These are phyloP conservation scores for Talaromyces liani DNA, from an alignment of 495 filamentous ascomycete genomes.

Conservation along the genomic window DNA sequence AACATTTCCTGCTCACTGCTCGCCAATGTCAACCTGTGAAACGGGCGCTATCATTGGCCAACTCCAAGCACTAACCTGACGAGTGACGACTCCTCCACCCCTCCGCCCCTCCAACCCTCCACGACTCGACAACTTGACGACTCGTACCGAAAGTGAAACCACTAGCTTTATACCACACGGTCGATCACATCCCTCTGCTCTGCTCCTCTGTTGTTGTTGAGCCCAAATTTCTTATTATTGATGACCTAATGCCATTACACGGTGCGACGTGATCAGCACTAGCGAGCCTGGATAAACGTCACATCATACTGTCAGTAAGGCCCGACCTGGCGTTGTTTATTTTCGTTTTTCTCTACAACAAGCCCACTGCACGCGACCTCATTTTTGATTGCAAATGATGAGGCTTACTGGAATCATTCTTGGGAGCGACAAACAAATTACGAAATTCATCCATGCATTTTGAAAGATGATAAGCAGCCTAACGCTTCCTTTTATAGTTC, in stretches of 20 bases:
- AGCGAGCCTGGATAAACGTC: not conserved
- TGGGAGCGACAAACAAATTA: not conserved
- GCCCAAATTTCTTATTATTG: not conserved
- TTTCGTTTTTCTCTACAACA: not conserved
- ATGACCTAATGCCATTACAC: not conserved
- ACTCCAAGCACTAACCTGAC: not conserved
- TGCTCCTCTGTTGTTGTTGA: not conserved
- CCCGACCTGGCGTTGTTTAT: not conserved
- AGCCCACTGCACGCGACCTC: not conserved
- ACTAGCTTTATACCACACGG: not conserved
- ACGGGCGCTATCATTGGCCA: not conserved
- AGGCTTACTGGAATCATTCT: not conserved
- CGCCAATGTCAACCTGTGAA: not conserved
- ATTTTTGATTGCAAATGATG: not conserved
- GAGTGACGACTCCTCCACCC: constrained; percentile 4
- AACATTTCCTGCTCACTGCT: not conserved
- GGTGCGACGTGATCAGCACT: not conserved
- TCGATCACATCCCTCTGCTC: not conserved
- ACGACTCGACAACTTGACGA: not conserved
- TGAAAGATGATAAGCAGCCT: not conserved
- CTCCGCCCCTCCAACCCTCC: constrained; percentile 4
- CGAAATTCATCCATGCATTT: not conserved
- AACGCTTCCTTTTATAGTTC: not conserved
- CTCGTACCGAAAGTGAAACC: not conserved
- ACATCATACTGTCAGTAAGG: constrained; percentile 3